phyloP scores from a whole-genome alignment of 495 filamentous ascomycete genomes.

The Cercophora scortea region DNA sequence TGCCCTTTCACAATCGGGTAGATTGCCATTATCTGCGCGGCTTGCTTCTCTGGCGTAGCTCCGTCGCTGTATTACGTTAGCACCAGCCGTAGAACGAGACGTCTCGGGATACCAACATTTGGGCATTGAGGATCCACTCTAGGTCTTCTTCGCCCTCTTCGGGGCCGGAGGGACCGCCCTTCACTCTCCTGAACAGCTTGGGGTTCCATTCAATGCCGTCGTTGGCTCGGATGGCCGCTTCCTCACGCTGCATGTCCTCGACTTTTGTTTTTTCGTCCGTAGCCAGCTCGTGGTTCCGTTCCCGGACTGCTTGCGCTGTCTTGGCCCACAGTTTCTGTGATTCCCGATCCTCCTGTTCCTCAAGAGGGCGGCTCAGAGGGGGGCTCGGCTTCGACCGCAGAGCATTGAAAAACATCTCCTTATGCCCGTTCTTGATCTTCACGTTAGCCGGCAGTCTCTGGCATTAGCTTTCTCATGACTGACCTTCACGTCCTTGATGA shows the following conservation, averaged over 20 bases:
- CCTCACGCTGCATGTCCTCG: slow-evolving; percentile 83
- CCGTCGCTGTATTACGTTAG: slow-evolving; percentile 39
- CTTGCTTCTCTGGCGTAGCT: slow-evolving; percentile 61
- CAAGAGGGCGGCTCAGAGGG: slow-evolving; percentile 66
- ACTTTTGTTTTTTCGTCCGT: slow-evolving; percentile 94
- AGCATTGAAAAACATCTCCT: slow-evolving; percentile 85
- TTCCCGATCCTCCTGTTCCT: slow-evolving; percentile 85
- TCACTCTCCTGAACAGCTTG: slow-evolving; percentile 68
- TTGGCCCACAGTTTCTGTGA: slow-evolving; percentile 80
- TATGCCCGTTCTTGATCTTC: slow-evolving; percentile 64
- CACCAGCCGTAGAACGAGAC: slow-evolving; percentile 17
- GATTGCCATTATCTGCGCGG: slow-evolving; percentile 78
- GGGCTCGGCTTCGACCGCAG: slow-evolving; percentile 64
- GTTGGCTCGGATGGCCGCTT: slow-evolving; percentile 72
- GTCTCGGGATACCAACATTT: slow-evolving; percentile 53
- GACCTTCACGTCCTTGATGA: slow-evolving; percentile 74
- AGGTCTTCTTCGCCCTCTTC: slow-evolving; percentile 82
- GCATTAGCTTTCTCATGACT: slow-evolving; percentile 7
- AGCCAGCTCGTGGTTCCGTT: slow-evolving; percentile 77
- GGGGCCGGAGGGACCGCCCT: slow-evolving; percentile 59
- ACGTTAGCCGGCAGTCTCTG: not conserved
- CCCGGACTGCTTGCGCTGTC: slow-evolving; percentile 71
- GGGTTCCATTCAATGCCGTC: slow-evolving; percentile 88
- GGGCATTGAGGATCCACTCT: slow-evolving; percentile 90
- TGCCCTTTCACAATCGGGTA: slow-evolving; percentile 81